Evolutionary conservation across 495 filamentous ascomycete genomes (phyloP).

Genomic region (Xylaria venustula): DNA sequence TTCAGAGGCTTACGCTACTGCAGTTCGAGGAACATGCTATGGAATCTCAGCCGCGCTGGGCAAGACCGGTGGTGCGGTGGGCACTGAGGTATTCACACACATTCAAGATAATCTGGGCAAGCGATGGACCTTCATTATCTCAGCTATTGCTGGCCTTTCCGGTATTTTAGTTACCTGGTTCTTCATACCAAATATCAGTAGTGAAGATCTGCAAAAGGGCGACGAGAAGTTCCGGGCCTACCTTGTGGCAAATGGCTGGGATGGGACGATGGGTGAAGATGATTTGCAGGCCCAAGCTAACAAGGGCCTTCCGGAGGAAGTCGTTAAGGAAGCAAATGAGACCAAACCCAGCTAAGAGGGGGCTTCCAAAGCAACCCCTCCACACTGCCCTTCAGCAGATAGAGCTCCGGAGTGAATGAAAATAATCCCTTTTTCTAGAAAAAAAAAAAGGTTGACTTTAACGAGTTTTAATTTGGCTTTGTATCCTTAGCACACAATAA

Average conservation of each 20-base stretch:
- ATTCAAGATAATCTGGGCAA: conserved; percentile 42
- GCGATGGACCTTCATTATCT: conserved; percentile 53
- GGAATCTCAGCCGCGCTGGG: conserved; percentile 54
- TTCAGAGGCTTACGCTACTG: conserved; percentile 51
- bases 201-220: conserved; percentile 40
- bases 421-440: no score
- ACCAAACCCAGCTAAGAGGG: neutral
- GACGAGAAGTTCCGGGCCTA: conserved; percentile 49
- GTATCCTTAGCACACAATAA: no score
- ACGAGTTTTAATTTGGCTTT: no score
- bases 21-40: conserved; percentile 51
- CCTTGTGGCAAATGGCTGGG: conserved; percentile 47
- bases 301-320: neutral
- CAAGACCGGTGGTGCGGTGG: conserved; percentile 53
- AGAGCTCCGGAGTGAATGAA: no score
- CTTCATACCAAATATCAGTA: conserved; percentile 49
- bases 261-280: conserved; percentile 44
- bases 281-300: conserved; percentile 1
- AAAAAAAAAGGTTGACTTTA: no score
- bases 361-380: no score
- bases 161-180: conserved; percentile 52
- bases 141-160: conserved; percentile 51
- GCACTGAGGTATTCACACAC: conserved; percentile 50
- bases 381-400: no score
- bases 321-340: neutral